Evolutionary conservation across 108 stramenopile genomes (phyloP), one percentile per base, ranked within the genome.

Genomic region (Chaetoceros tenuissimus): DNA sequence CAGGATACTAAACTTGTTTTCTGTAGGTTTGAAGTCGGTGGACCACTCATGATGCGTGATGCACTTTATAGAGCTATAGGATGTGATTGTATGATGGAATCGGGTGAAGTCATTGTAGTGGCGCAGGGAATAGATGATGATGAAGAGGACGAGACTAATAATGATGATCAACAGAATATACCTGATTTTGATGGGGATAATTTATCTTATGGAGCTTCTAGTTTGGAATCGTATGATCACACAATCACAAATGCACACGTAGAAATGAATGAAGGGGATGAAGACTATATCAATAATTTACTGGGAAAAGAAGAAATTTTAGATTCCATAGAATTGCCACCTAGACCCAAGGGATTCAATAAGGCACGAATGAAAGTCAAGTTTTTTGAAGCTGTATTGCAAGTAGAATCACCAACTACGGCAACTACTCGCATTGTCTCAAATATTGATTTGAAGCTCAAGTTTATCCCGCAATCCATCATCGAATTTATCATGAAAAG

Each of bases 401-500:
- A 87, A 26, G 62, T 96, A 22, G 51, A 85, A 16, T 75, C 82
- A 16, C 86, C 96, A 0, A 85, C 87, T 0, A 62, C 74, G 22
- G 89, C 88, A 8, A 55, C 68, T 18, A 94, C 94, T 3, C 70
- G 60, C 40, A 64, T 97, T 23, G 74, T 97, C 7, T 85, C 92
- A 24, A 95, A 96, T 60, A 52, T 97, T 28, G 89, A 97, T 73
- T 93, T 92, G 13, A 85, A 89, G 49, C 57, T 92, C 17, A 54
- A 74, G 8, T 70, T 97, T 21, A 63, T 89, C 28, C 94, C 96
- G 1, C 84, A 89, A 53, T 60, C 54, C 24, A 56, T 95, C n/a
- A 59, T 97, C 26, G 95, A 97, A 31, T 96, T 94, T 73, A 44
- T 84, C 31, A 91, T 94, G 81, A 94, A 86, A 53, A 81, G 88